phyloP scores from a whole-genome alignment of 441 rosid species.

The Erodium moschatum region DNA sequence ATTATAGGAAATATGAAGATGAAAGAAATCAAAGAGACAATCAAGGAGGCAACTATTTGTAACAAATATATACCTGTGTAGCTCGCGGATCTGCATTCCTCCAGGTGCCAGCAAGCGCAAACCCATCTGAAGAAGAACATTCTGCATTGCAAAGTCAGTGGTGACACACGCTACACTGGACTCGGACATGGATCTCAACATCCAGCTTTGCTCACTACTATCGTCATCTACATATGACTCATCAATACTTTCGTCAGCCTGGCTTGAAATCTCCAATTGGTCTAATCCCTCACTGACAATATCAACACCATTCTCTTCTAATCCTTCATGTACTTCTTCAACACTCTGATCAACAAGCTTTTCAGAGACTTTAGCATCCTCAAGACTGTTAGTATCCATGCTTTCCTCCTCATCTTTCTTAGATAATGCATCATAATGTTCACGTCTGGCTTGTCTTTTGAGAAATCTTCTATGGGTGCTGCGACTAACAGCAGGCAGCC shows the following conservation, averaged over 20 bases:
- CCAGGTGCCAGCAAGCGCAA: conserved; percentile 78
- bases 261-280: conserved; percentile 41
- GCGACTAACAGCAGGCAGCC: conserved; percentile 85
- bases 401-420: conserved; percentile 48
- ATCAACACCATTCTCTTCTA: conserved; percentile 28
- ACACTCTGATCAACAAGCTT: conserved; percentile 21
- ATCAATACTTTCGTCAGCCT: conserved; percentile 43
- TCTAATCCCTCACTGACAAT: conserved; percentile 29
- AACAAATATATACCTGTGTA: conserved; percentile 46
- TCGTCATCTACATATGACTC: conserved; percentile 50
- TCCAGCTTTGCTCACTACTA: conserved; percentile 79
- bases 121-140: conserved; percentile 93
- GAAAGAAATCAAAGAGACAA: conserved; percentile 6
- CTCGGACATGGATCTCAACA: conserved; percentile 72
- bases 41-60: neutral
- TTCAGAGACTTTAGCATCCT: conserved; percentile 20
- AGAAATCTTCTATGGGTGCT: conserved; percentile 74
- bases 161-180: conserved; percentile 90
- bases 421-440: conserved; percentile 34
- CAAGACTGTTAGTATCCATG: conserved; percentile 19
- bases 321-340: conserved; percentile 8
- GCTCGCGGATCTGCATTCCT: conserved; percentile 80
- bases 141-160: conserved; percentile 89
- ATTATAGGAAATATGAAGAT: neutral
- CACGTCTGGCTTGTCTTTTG: conserved; percentile 66